phyloP scores from a whole-genome alignment of 495 filamentous ascomycete genomes.

The Clavariopsis aquatica region DNA sequence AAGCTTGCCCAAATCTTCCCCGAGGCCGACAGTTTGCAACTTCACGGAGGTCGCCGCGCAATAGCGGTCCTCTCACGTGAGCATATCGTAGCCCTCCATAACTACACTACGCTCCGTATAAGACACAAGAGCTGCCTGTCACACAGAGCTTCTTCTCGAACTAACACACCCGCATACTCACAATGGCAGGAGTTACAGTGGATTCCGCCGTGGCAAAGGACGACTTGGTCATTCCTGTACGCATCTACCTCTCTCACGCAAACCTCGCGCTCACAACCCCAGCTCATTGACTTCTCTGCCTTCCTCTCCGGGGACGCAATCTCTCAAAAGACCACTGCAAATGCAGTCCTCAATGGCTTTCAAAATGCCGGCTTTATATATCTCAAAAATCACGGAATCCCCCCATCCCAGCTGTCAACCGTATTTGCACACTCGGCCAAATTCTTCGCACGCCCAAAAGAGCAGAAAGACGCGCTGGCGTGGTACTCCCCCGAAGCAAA shows the following conservation, averaged over 20 bases:
- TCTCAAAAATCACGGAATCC: conserved; percentile 75
- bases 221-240: conserved; percentile 39
- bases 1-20: neutral
- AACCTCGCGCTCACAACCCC: conserved; percentile 15
- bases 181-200: conserved; percentile 14
- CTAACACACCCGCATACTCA: neutral
- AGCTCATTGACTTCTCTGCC: conserved; percentile 84
- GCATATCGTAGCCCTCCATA: neutral
- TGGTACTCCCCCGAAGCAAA: conserved; percentile 47
- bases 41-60: conserved; percentile 11
- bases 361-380: conserved; percentile 89
- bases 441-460: conserved; percentile 74
- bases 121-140: neutral
- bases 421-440: conserved; percentile 71
- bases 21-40: neutral
- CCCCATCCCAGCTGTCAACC: conserved; percentile 48
- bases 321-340: conserved; percentile 65
- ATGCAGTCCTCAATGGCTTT: conserved; percentile 75
- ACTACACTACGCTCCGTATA: neutral
- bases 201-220: conserved; percentile 37
- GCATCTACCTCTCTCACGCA: neutral
- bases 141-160: neutral
- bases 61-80: neutral
- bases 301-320: conserved; percentile 67
- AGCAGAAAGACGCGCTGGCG: conserved; percentile 61